Percentiles rank a stretch among this genome's conserved stretches.
Evolutionary conservation across 108 stramenopile species (phyloP).

Genomic region (Nitzschia palea): DNA sequence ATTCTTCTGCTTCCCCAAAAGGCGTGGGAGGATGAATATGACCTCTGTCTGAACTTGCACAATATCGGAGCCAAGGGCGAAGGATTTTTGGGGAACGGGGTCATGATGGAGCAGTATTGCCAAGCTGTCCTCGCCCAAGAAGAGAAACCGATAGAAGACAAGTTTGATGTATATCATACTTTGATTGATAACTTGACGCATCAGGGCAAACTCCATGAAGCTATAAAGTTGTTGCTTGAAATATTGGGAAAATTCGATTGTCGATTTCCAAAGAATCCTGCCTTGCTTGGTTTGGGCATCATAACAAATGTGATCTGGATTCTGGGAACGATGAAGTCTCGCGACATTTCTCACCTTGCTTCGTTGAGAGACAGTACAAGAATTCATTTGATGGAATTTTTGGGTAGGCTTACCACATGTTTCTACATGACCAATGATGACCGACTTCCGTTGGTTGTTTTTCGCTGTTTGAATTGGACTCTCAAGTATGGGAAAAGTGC

Average conservation of each 20-base stretch:
- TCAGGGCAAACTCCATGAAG: background rate
- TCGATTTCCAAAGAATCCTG: constrained; percentile 14
- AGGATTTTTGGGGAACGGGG: constrained; percentile 19
- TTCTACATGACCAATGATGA: constrained; percentile 14
- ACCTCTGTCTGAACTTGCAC: constrained; percentile 20
- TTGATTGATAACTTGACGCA: background rate
- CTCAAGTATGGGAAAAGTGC: constrained; percentile 19
- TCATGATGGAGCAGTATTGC: constrained; percentile 4
- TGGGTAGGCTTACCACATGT: constrained; percentile 10
- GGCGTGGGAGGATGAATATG: constrained; percentile 8
- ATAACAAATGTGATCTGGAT: background rate
- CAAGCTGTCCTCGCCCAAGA: constrained; percentile 5
- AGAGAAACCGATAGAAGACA: constrained; percentile 6
- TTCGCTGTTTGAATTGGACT: constrained; percentile 7
- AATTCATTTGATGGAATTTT: constrained; percentile 12
- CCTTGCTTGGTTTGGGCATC: background rate
- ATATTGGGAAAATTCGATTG: constrained; percentile 11
- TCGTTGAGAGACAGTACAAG: constrained; percentile 20
- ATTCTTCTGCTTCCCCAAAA: constrained; percentile 8
- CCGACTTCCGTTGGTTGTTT: background rate
- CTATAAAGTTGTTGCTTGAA: background rate
- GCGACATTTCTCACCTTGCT: background rate
- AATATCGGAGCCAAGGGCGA: constrained; percentile 20
- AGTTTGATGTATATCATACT: constrained; percentile 5
- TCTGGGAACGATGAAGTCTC: background rate